Evolutionary conservation across 164 flowering plant genomes (phyloP).

Genomic region (Liquidambar formosana): DNA sequence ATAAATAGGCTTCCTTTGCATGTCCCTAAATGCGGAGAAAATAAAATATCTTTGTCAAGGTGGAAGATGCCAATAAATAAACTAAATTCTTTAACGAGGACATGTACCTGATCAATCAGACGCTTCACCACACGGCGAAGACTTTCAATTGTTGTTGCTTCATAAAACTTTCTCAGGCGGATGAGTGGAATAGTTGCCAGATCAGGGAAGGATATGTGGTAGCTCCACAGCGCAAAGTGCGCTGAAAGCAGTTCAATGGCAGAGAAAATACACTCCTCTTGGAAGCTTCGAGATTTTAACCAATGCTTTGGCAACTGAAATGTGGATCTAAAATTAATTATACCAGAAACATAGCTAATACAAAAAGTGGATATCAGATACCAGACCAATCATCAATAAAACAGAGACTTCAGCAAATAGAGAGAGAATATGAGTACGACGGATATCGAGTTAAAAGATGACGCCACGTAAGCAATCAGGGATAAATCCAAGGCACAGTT

Average conservation of each 20-base stretch:
- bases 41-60: not conserved
- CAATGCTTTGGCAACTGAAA: slow-evolving; percentile 84
- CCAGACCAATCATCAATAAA: not conserved
- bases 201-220: slow-evolving; percentile 94
- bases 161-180: slow-evolving; percentile 62
- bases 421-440: not conserved
- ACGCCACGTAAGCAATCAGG: not conserved
- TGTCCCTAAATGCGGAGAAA: slow-evolving; percentile 1
- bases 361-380: too few species aligned
- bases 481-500: not conserved
- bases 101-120: slow-evolving; percentile 75
- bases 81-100: not conserved
- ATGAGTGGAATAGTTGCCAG: slow-evolving; percentile 81
- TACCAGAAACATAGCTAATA: not conserved
- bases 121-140: slow-evolving; percentile 62
- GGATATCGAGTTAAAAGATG: not conserved
- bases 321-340: slow-evolving; percentile 2
- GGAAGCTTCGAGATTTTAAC: slow-evolving; percentile 67
- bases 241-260: slow-evolving; percentile 65
- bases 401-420: not conserved
- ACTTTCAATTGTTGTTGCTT: slow-evolving; percentile 52
- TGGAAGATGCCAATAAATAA: not conserved
- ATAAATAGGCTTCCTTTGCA: not conserved
- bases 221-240: slow-evolving; percentile 91
- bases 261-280: slow-evolving; percentile 59